These are phyloP conservation scores for Rhazya stricta DNA, from an alignment of 257 asterid genomes.

Conservation along the genomic window DNA sequence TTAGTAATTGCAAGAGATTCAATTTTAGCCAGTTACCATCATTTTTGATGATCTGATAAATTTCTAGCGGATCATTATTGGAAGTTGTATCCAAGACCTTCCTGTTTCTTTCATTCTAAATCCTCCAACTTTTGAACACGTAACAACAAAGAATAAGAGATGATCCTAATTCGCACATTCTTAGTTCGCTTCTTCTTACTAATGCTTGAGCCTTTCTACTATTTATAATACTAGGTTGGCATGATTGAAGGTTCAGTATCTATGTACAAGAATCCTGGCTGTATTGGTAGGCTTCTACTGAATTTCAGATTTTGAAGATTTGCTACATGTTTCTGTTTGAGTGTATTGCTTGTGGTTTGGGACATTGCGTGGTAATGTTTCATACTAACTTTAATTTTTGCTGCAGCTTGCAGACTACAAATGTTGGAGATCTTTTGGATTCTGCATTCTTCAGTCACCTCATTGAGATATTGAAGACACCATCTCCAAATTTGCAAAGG, in stretches of 20 bases:
- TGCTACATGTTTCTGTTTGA: not conserved
- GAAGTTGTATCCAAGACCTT: no score
- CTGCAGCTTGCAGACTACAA: conserved; percentile 38
- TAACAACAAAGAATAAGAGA: not conserved
- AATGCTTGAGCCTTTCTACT: not conserved
- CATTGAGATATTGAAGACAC: conserved; percentile 56
- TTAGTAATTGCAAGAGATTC: no score
- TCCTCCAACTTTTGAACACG: not conserved
- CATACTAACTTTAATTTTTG: conserved; percentile 19
- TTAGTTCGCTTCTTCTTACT: not conserved
- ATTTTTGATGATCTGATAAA: no score
- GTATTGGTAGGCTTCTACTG: not conserved
- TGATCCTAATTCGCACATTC: not conserved
- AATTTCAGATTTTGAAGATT: not conserved
- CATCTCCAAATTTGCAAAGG: conserved; percentile 54
- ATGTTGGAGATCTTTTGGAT: conserved; percentile 42
- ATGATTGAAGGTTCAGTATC: not conserved
- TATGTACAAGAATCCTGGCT: not conserved
- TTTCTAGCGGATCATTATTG: not conserved
- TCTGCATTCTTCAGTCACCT: conserved; percentile 48
- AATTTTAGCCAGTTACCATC: no score
- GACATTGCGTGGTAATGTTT: not conserved
- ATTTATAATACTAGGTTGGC: not conserved
- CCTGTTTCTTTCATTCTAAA: no score
- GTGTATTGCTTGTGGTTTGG: not conserved